Evolutionary conservation across 352 stramenopile genomes (phyloP), one percentile per base, ranked within the genome.

Genomic region (Peronospora farinosa): DNA sequence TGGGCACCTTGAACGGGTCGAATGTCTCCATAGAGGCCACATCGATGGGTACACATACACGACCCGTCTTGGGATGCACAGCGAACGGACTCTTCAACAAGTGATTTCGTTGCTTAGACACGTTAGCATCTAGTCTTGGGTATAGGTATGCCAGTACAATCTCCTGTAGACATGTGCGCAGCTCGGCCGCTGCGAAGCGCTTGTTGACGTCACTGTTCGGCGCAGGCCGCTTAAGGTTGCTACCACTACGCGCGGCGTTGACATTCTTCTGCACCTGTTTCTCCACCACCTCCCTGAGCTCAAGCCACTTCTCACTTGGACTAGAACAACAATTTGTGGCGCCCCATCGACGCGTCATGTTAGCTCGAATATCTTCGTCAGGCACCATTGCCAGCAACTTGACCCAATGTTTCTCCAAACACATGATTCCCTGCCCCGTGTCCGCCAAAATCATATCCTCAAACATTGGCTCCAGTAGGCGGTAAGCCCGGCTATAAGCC

Each of bases 81-180:
- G 92, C 97, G 60, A 99, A 99, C 23, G 97, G 97, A 71, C 78
- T 96, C 72, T 99, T 99, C 32, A 99, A 80, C 78, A 99, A 97
- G 83, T 99, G 97, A 86, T 99, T 99, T 49, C 95, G 85, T 65
- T 97, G 92, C 67, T 98, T 99, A 54, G 96, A 99, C 43, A 99
- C 97, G 69, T 99, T 99, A 32, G 97, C 97, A 95, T 99, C 97
- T 54, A 99, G 66, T 31, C 97, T 84, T 11, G 97, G 96, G 68
- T 99, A 99, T 25, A 95, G 83, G 57, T 98, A 96, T 30, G 83
- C 74, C 50, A 98, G 93, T 32, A 99, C 94, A 38, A 97, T 96
- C 71, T 98, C 91, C 50, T 93, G 80, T 16, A 97, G 63, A 82
- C 95, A 99, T 35, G 82, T 89, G 36, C 86, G 69, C 33, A 95